Evolutionary conservation across 106 monocot species (phyloP).

Genomic region (Allium cepa): DNA sequence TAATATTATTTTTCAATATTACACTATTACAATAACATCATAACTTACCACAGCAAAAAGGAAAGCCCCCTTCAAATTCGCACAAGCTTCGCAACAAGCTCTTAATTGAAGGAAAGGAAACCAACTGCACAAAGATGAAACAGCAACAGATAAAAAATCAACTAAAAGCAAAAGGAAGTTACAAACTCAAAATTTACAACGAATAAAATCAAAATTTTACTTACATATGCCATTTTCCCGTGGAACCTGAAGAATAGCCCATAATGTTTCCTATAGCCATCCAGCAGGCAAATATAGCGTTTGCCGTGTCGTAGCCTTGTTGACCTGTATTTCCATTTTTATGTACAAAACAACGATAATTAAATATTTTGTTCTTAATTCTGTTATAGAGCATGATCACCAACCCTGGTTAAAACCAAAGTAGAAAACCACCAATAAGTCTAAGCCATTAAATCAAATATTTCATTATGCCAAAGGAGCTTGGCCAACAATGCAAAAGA

Average conservation of each 20-base stretch:
- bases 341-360: too few relatives aligned
- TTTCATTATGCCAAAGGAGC: too few relatives aligned
- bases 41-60: not conserved
- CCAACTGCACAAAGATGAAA: not conserved
- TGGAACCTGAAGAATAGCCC: conserved; percentile 91
- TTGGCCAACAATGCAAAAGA: too few relatives aligned
- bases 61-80: not conserved
- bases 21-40: not conserved
- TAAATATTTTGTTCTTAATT: too few relatives aligned
- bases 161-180: too few relatives aligned
- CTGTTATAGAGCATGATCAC: too few relatives aligned
- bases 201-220: not conserved
- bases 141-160: not conserved
- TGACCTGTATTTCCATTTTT: conserved; percentile 22
- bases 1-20: not conserved
- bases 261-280: conserved; percentile 97
- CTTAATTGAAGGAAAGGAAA: not conserved
- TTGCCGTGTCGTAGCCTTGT: conserved; percentile 55
- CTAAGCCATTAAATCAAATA: too few relatives aligned
- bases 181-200: too few relatives aligned
- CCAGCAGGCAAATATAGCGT: conserved; percentile 96
- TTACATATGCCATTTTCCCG: conserved; percentile 79
- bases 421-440: not conserved
- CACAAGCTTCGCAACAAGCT: not conserved
- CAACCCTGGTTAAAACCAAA: not conserved